Conservation (phyloP, 2,329 filamentous ascomycete genomes). For the Xylaria sp. region DNA sequence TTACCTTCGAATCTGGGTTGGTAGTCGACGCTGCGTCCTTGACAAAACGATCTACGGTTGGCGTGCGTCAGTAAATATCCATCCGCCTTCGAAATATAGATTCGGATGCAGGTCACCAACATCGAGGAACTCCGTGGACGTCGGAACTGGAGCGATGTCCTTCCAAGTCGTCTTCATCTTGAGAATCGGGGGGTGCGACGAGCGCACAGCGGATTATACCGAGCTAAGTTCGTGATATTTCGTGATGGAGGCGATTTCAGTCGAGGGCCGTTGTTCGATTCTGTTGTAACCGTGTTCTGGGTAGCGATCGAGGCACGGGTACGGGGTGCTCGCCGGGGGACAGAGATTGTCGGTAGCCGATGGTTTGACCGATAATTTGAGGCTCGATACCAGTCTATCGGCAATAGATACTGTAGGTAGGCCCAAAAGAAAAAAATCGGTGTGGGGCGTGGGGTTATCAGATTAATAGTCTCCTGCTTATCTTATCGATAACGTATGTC, state of each 20-base stretch:
- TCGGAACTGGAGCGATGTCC: constrained; percentile 88
- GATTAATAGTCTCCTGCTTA: neutral
- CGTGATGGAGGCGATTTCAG: constrained; percentile 8
- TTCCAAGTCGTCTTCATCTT: constrained; percentile 74
- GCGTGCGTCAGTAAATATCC: constrained; percentile 22
- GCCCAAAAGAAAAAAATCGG: constrained; percentile 36
- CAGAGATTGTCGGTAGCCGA: constrained; percentile 12
- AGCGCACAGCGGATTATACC: constrained; percentile 26
- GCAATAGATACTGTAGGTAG: neutral
- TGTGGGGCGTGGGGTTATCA: constrained; percentile 38
- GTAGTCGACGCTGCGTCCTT: constrained; percentile 89
- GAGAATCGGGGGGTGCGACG: constrained; percentile 47
- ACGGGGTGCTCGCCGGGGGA: constrained; percentile 13
- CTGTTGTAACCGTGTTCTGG: neutral
- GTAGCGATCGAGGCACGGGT: constrained; percentile 12
- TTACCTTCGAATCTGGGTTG: constrained; percentile 83
- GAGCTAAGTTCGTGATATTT: neutral
- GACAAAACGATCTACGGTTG: constrained; percentile 77
- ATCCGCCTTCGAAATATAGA: neutral
- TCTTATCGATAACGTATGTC: constrained; percentile 35
- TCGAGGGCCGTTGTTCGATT: constrained; percentile 18
- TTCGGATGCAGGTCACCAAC: constrained; percentile 52
- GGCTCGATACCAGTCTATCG: constrained; percentile 8
- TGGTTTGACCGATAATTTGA: constrained; percentile 16
- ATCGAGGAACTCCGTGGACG: constrained; percentile 94